Evolutionary conservation across 177 flowering plant species (phyloP).

Genomic region (Vitis hybrid): DNA sequence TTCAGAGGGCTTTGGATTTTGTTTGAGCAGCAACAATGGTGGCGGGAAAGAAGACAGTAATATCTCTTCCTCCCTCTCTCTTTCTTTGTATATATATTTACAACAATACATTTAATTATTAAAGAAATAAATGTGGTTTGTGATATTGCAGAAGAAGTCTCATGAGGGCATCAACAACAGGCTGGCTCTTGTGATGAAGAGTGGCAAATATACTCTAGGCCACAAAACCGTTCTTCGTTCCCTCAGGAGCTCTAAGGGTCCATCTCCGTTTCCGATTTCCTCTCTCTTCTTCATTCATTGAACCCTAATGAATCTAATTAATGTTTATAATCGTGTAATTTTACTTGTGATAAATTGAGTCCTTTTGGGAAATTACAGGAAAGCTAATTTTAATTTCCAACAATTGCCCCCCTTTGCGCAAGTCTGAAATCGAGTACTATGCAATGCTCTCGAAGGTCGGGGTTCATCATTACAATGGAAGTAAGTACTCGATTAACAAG

Average conservation of each 20-base stretch:
- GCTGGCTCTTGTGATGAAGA: slow-evolving; percentile 40
- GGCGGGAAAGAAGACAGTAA: slow-evolving; percentile 46
- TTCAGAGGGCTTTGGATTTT: too few relatives aligned
- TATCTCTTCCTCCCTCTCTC: slow-evolving; percentile 7
- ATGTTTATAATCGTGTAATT: too few relatives aligned
- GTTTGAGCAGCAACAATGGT: slow-evolving; percentile 32
- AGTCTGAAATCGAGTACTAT: slow-evolving; percentile 65
- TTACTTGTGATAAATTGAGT: neutral
- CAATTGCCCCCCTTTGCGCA: slow-evolving; percentile 56
- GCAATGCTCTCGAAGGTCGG: slow-evolving; percentile 59
- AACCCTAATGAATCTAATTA: too few relatives aligned
- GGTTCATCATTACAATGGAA: slow-evolving; percentile 55
- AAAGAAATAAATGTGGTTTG: neutral
- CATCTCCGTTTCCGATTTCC: neutral
- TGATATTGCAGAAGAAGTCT: slow-evolving; percentile 30
- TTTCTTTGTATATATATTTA: neutral
- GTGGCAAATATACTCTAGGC: slow-evolving; percentile 66
- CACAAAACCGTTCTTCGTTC: slow-evolving; percentile 66
- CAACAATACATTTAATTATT: neutral
- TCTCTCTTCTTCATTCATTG: neutral
- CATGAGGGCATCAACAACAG: slow-evolving; percentile 42
- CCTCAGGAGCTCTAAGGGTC: slow-evolving; percentile 58
- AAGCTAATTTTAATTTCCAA: slow-evolving; percentile 49
- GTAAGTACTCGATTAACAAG: slow-evolving; percentile 27
- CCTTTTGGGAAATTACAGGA: slow-evolving; percentile 19